Conservation (phyloP, 176 grass and related monocot species). For the Zizania latifolia region DNA sequence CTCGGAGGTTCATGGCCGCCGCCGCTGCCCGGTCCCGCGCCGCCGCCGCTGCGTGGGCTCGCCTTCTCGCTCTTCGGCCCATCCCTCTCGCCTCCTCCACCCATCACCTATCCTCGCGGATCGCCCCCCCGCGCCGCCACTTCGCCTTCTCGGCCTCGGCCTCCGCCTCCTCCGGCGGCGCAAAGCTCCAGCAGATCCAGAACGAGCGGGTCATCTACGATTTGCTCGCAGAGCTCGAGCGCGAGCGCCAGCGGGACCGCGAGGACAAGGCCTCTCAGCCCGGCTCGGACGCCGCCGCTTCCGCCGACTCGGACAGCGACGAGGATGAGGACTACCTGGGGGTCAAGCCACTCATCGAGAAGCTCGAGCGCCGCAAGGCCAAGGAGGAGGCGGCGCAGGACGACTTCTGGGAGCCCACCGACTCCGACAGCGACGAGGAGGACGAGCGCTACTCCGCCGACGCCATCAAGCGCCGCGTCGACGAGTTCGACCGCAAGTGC, state of each 20-base stretch:
- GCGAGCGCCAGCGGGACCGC: slow-evolving; percentile 50
- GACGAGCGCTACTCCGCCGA: slow-evolving; percentile 66
- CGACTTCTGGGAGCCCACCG: slow-evolving; percentile 64
- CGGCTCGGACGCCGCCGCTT: neutral
- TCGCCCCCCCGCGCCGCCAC: slow-evolving; percentile 32
- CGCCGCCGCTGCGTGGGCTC: slow-evolving; percentile 44
- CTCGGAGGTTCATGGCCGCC: slow-evolving; percentile 50
- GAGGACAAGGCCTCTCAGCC: too few relatives aligned
- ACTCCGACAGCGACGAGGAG: slow-evolving; percentile 79
- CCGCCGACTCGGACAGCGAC: neutral
- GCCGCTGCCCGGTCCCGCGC: slow-evolving; percentile 37
- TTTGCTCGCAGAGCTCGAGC: slow-evolving; percentile 54
- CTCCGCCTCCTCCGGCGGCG: neutral
- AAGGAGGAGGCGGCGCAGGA: slow-evolving; percentile 30
- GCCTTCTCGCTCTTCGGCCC: slow-evolving; percentile 43
- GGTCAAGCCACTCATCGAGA: slow-evolving; percentile 65
- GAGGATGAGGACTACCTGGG: slow-evolving; percentile 74
- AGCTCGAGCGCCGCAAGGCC: slow-evolving; percentile 45
- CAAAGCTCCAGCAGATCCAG: neutral
- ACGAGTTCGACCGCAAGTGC: slow-evolving; percentile 82
- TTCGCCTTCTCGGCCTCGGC: slow-evolving; percentile 26
- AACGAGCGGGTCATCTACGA: slow-evolving; percentile 38
- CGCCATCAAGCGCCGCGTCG: slow-evolving; percentile 44
- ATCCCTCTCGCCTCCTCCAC: neutral
- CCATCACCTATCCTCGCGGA: slow-evolving; percentile 8